phyloP scores from a whole-genome alignment of 257 asterid species.

The Cruciata laevipes region DNA sequence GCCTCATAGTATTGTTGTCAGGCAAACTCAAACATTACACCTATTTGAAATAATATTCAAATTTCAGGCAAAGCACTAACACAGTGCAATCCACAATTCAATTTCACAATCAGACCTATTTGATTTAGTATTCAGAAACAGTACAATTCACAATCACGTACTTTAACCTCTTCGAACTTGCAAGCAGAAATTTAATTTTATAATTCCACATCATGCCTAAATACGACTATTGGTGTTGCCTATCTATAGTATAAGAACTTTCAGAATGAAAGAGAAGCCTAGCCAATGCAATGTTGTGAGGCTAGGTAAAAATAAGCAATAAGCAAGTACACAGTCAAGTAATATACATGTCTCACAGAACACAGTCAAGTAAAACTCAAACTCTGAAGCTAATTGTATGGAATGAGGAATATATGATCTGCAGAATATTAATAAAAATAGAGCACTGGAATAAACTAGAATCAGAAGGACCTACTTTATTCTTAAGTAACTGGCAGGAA shows the following conservation, averaged over 20 bases:
- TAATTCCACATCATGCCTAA: neutral
- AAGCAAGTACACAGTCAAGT: too few species aligned
- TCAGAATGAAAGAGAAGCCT: neutral
- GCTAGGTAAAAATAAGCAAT: too few species aligned
- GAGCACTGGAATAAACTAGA: constrained; percentile 8
- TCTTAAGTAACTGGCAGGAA: constrained; percentile 78
- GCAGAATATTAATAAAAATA: neutral
- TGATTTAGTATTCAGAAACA: neutral
- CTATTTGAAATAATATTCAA: neutral
- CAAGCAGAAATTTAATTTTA: neutral
- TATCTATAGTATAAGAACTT: neutral
- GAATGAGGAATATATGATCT: neutral
- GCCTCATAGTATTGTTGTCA: neutral
- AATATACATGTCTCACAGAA: neutral
- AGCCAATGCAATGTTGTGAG: neutral
- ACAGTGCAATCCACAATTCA: too few species aligned
- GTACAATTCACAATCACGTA: neutral
- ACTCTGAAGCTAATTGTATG: neutral
- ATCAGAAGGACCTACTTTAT: constrained; percentile 55
- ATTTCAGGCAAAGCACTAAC: neutral
- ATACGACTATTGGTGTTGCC: neutral
- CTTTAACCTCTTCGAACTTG: neutral
- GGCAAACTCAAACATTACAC: neutral
- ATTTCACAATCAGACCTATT: too few species aligned
- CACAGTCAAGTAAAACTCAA: neutral